Percentiles rank a stretch among this genome's conserved stretches.
phyloP scores from a whole-genome alignment of 2,329 filamentous ascomycete genomes.

The Apiospora koreana region DNA sequence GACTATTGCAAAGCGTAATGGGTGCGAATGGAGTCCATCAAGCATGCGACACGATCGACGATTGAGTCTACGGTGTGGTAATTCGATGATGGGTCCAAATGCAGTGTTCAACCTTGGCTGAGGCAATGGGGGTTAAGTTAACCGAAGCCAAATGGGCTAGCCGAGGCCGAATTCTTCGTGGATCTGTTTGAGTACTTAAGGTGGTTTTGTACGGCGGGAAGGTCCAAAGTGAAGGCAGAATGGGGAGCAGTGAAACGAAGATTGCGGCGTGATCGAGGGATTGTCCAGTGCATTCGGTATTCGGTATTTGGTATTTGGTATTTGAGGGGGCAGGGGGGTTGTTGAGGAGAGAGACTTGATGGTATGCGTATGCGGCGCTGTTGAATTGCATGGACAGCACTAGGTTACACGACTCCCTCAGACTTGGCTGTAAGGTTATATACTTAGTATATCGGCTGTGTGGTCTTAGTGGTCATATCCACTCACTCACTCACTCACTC shows the following conservation, averaged over 20 bases:
- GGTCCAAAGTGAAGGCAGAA: not conserved
- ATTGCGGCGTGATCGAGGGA: not conserved
- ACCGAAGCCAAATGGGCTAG: not conserved
- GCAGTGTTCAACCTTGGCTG: not conserved
- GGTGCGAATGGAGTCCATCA: not conserved
- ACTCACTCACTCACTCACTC: not conserved
- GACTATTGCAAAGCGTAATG: not conserved
- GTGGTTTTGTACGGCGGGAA: not conserved
- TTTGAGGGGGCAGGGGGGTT: not conserved
- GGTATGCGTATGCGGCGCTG: not conserved
- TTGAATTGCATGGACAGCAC: not conserved
- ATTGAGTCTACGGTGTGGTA: not conserved
- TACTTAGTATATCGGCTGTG: not conserved
- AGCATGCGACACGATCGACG: not conserved
- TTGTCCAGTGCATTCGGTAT: not conserved
- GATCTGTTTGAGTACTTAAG: not conserved
- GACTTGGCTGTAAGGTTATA: not conserved
- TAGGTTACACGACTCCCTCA: not conserved
- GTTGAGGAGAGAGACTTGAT: not conserved
- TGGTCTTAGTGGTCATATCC: not conserved
- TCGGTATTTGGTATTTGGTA: too few species aligned
- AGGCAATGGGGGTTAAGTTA: not conserved
- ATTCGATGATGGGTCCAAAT: not conserved
- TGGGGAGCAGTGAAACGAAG: not conserved
- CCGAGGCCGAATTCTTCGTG: not conserved